These are phyloP conservation scores for Boletus smithii DNA, from an alignment of 1,284 basidiomycete species.

Conservation along the genomic window DNA sequence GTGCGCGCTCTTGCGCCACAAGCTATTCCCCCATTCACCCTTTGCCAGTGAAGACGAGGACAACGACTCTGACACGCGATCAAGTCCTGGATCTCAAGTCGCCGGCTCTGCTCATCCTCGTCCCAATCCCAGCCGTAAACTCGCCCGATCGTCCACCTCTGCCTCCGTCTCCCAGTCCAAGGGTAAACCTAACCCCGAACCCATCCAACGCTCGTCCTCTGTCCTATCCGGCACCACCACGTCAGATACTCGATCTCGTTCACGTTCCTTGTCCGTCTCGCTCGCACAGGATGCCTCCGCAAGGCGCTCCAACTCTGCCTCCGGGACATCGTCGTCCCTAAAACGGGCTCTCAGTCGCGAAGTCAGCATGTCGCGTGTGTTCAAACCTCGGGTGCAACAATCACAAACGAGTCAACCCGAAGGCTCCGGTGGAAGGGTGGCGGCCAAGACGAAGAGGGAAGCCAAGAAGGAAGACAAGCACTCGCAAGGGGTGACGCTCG, in stretches of 20 bases:
- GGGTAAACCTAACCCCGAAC: constrained; percentile 6
- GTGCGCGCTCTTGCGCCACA: constrained; percentile 58
- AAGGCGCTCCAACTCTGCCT: constrained; percentile 38
- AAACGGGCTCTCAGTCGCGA: constrained; percentile 57
- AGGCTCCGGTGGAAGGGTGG: constrained; percentile 5
- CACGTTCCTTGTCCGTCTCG: constrained; percentile 63
- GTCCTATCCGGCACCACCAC: constrained; percentile 12
- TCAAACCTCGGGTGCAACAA: constrained; percentile 40
- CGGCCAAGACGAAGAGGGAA: constrained; percentile 5
- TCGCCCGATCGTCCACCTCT: constrained; percentile 15
- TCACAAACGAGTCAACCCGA: constrained; percentile 12
- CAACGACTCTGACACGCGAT: constrained; percentile 19
- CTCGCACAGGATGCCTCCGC: constrained; percentile 51
- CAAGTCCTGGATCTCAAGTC: constrained; percentile 16
- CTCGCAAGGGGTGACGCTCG: constrained; percentile 46
- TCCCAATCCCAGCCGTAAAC: constrained; percentile 14
- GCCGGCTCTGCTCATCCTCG: constrained; percentile 4
- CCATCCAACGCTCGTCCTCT: constrained; percentile 21
- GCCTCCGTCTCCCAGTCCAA: constrained; percentile 17
- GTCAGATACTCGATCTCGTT: constrained; percentile 42
- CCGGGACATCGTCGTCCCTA: constrained; percentile 37
- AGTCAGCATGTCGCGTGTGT: constrained; percentile 68
- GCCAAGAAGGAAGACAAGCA: constrained; percentile 8
- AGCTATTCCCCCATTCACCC: constrained; percentile 61
- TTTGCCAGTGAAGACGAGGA: constrained; percentile 55